A percentile compares a stretch with the other conserved stretches of the same genome.
Conservation (phyloP, 164 flowering plant genomes). For the Tinospora cordifolia region DNA sequence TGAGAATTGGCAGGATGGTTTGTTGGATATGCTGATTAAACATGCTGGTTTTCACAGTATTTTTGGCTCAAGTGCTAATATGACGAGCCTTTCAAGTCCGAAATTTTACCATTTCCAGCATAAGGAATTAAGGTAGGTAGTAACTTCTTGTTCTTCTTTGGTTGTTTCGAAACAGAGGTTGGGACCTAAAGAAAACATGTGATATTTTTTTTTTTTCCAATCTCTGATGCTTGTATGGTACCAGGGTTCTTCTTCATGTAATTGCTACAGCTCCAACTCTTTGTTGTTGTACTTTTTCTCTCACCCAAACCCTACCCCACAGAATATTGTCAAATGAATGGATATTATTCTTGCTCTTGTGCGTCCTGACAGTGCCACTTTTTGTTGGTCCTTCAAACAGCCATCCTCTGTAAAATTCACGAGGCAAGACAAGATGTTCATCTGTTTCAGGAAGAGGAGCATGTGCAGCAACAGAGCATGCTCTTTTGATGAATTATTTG, state of each 20-base stretch:
- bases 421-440: not conserved
- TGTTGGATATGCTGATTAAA: conserved; percentile 10
- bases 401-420: not conserved
- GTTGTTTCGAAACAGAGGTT: not conserved
- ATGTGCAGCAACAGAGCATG: not conserved
- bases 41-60: not conserved
- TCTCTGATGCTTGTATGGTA: not conserved
- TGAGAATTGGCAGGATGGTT: conserved; percentile 2
- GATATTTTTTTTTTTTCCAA: not conserved
- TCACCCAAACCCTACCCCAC: not conserved
- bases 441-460: not conserved
- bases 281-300: not conserved
- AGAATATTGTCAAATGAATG: not conserved
- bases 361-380: not conserved
- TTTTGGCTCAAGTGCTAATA: not conserved
- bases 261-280: not conserved
- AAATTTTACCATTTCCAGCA: conserved; percentile 1
- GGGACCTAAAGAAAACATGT: not conserved
- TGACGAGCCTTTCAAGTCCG: not conserved
- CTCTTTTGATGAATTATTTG: too few relatives aligned
- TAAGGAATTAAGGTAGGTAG: conserved; percentile 12
- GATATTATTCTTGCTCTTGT: not conserved
- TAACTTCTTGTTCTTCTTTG: not conserved
- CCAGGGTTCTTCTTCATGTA: not conserved
- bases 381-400: not conserved